Evolutionary conservation across 2,329 filamentous ascomycete species (phyloP).

Genomic region (Phymatotrichopsis omnivora): DNA sequence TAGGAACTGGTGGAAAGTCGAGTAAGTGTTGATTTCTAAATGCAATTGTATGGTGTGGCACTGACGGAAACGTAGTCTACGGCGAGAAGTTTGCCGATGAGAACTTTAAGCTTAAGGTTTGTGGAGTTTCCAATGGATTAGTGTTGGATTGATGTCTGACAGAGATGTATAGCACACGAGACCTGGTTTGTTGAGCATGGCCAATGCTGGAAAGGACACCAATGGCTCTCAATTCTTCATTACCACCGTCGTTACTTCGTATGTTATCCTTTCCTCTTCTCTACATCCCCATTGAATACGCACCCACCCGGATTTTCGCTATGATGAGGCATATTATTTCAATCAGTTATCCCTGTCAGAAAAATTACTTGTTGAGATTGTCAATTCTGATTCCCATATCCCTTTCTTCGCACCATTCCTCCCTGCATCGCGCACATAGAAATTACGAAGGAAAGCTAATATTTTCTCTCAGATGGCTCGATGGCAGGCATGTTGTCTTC

Average conservation of each 20-base stretch:
- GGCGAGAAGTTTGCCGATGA: conserved; percentile 75
- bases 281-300: background rate
- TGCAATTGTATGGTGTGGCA: conserved; percentile 23
- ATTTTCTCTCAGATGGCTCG: conserved; percentile 55
- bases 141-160: conserved; percentile 1
- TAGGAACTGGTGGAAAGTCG: conserved; percentile 31
- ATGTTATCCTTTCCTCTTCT: no score
- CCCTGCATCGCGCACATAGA: conserved; percentile 1
- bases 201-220: conserved; percentile 74
- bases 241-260: conserved; percentile 69
- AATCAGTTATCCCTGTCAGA: conserved; percentile 13
- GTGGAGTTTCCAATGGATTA: background rate
- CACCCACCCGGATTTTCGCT: background rate
- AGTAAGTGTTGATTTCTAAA: conserved; percentile 15
- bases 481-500: conserved; percentile 77
- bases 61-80: conserved; percentile 49
- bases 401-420: background rate
- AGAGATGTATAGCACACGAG: conserved; percentile 52
- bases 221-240: conserved; percentile 90
- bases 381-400: conserved; percentile 10
- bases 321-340: conserved; percentile 9
- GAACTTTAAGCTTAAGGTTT: conserved; percentile 80
- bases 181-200: conserved; percentile 72
- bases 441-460: background rate
- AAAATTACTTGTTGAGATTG: conserved; percentile 23